Evolutionary conservation across 805 yeast species (phyloP), one percentile per base, ranked within the genome.

Genomic region (Trichomonascus vanleenenianus): DNA sequence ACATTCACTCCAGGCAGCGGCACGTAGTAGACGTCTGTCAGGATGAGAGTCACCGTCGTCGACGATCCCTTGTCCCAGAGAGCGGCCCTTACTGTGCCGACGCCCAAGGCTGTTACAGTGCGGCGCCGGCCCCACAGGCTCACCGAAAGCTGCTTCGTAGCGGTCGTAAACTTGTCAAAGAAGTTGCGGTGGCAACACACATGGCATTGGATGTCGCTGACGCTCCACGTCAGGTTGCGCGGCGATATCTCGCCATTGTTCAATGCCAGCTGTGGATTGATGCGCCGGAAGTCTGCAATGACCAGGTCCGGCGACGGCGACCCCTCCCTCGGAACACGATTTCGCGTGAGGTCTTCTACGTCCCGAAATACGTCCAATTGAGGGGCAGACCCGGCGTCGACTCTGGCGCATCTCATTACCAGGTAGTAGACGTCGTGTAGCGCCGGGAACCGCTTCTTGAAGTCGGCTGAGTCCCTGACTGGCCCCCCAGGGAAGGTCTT

Each of bases 161-260:
- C 18, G 16, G 36, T 11, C 20, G 16, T 30, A n/a, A 30, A 38
- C 22, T 41, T 33, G 16, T 15, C 42, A 16, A 44, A 44, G 18
- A 15, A 44, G 11, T 39, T 31, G 15, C 43, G 30, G 34, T 44
- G 47, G 32, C 47, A 32, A 33, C 47, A 44, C 4, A 34, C 33
- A 20, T 44, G 47, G 25, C 19, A 19, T 6, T 27, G 31, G n/a
- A 32, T n/a, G 19, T 40, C 47, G 32, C 37, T 32, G 27, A 20
- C 30, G 27, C 15, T 19, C 47, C 47, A 44, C 18, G 39, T 37
- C 15, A 42, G 14, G 14, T 38, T 30, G 5, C 22, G 5, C 20
- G 22, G 22, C 20, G 38, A 10, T 14, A 14, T 10, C 38, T 34
- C 27, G 4, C 27, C 27, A 14, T 12, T 10, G 10, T 31, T 31